These are phyloP conservation scores for Jasminum sambac DNA, from an alignment of 257 asterid species.

Conservation along the genomic window DNA sequence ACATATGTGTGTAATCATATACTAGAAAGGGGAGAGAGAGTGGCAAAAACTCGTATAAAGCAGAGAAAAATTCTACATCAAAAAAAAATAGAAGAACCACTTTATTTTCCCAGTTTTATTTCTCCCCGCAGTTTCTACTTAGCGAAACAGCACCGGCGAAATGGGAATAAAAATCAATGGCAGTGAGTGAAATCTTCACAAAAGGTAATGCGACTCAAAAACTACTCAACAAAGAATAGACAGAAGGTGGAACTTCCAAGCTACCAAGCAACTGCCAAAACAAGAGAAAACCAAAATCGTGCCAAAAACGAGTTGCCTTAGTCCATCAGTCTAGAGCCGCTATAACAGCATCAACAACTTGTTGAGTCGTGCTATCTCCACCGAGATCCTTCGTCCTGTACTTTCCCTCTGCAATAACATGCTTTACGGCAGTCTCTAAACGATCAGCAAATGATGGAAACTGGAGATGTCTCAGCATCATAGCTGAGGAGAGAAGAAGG, in stretches of 20 bases:
- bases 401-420: conserved; percentile 68
- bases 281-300: background rate
- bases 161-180: background rate
- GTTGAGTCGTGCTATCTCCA: conserved; percentile 81
- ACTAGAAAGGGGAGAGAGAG: background rate
- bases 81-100: background rate
- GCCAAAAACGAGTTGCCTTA: background rate
- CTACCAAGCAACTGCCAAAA: background rate
- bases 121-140: background rate
- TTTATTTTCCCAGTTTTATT: background rate
- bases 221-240: background rate
- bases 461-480: conserved; percentile 97
- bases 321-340: conserved; percentile 53
- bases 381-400: conserved; percentile 86
- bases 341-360: conserved; percentile 86
- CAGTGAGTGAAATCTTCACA: background rate
- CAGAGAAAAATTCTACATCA: background rate
- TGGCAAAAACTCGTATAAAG: background rate
- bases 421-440: conserved; percentile 79
- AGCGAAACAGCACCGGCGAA: background rate
- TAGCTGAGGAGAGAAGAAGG: conserved; percentile 84
- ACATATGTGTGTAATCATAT: too few relatives aligned
- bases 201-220: background rate
- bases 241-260: background rate
- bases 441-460: conserved; percentile 97